Evolutionary conservation across 2,329 filamentous ascomycete species (phyloP).

Genomic region (Penicillium polonicum): DNA sequence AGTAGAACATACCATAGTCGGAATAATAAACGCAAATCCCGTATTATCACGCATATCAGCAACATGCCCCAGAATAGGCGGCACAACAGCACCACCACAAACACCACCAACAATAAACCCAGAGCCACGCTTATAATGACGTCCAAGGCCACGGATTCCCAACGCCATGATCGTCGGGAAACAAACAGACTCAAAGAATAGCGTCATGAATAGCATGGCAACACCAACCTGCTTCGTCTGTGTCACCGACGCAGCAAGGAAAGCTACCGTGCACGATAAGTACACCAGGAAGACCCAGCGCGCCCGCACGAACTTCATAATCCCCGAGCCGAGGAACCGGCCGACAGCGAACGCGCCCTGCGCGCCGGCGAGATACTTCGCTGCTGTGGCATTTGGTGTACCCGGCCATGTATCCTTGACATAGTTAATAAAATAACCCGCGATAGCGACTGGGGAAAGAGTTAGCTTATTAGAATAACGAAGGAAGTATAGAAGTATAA

Average conservation of each 20-base stretch:
- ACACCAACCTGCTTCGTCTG: slow-evolving; percentile 51
- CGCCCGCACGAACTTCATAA: slow-evolving; percentile 67
- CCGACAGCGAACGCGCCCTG: slow-evolving; percentile 72
- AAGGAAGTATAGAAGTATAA: background rate
- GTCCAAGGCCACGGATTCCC: slow-evolving; percentile 71
- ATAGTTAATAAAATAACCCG: slow-evolving; percentile 72
- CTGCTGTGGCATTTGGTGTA: slow-evolving; percentile 56
- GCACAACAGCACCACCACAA: slow-evolving; percentile 70
- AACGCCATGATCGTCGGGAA: slow-evolving; percentile 81
- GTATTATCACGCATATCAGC: slow-evolving; percentile 64
- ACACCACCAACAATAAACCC: slow-evolving; percentile 72
- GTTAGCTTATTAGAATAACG: background rate
- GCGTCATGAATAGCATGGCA: slow-evolving; percentile 64
- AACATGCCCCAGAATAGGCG: slow-evolving; percentile 67
- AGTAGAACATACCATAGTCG: slow-evolving; percentile 48
- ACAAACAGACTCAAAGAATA: slow-evolving; percentile 78
- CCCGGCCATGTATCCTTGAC: slow-evolving; percentile 59
- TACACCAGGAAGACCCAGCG: slow-evolving; percentile 71
- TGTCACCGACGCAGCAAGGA: slow-evolving; percentile 53
- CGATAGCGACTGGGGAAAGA: slow-evolving; percentile 42
- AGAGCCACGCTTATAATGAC: slow-evolving; percentile 73
- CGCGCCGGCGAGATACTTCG: slow-evolving; percentile 70
- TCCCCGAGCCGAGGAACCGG: slow-evolving; percentile 63
- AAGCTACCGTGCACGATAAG: slow-evolving; percentile 61
- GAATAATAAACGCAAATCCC: slow-evolving; percentile 65